Evolutionary conservation across 805 yeast genomes (phyloP), one percentile per base, ranked within the genome.

Genomic region (Kodamaea nitidulidarum): DNA sequence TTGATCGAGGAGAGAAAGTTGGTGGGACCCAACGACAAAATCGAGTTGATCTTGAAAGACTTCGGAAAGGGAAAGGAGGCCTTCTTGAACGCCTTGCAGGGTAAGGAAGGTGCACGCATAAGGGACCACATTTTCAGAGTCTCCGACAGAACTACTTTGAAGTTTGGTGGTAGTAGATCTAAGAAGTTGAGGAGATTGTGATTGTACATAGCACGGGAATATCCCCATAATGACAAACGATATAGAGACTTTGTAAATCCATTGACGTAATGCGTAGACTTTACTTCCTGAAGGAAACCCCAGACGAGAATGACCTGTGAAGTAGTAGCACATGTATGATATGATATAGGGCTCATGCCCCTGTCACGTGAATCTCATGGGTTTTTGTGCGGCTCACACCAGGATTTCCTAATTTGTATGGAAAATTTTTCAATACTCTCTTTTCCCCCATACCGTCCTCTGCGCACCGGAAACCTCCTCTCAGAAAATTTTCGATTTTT

Each of bases 41-140:
- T 91, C 18, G 97, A 91, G 60, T 60, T 91, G 32, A 78, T 87
- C 15, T 68, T 88, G 51, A 80, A 81, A 49, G 86, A 86, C 49
- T 88, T 83, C 50, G 96, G 96, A 38, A 85, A 85, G 55, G 96
- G 96, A 30, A 78, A 97, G 61, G 80, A 78, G 45, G 96, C 95
- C 1, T 90, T 93, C 49, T 65, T 80, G 40, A 81, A 80, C 38
- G 95, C 95, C 2, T 73, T 91, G 48, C 78, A 78, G 52, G 96
- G 97, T 51, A 85, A 84, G 57, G 98, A 91, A 68, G 97, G 97
- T 38, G 63, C 72, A 30, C 62, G 69, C 22, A 69, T 93, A 28
- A 76, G 87, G 55, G 72, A 74, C n/a, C 70, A 75, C 39, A 75
- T 93, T 27, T 73, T 75, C 24, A 78, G 88, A 52, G 66, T 91